phyloP scores from a whole-genome alignment of 2,329 filamentous ascomycete species.

The Thermoascus crustaceus region DNA sequence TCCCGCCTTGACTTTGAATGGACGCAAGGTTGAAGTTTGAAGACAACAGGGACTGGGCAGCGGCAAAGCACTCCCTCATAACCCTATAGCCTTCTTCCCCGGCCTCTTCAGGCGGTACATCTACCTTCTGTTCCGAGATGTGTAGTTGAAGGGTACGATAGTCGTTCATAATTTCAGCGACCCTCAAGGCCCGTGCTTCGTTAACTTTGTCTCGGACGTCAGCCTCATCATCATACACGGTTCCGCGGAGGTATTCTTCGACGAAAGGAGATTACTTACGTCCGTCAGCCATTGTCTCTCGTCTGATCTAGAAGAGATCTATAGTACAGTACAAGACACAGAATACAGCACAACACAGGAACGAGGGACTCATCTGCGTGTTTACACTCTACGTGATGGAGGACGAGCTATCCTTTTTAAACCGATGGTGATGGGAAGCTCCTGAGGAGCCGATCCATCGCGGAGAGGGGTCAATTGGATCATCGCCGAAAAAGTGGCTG shows the following conservation, averaged over 20 bases:
- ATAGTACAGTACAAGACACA: constrained; percentile 7
- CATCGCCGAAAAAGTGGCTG: constrained; percentile 19
- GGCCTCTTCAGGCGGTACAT: constrained; percentile 46
- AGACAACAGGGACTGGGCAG: constrained; percentile 48
- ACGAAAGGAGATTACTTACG: constrained; percentile 34
- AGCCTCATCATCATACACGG: too few relatives aligned
- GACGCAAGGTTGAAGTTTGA: constrained; percentile 44
- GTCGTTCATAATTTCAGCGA: constrained; percentile 57
- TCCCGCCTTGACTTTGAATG: constrained; percentile 33
- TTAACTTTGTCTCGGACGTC: too few relatives aligned
- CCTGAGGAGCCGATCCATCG: constrained; percentile 7
- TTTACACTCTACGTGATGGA: not conserved
- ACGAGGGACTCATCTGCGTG: not conserved
- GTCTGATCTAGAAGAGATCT: constrained; percentile 2
- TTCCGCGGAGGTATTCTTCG: constrained; percentile 2
- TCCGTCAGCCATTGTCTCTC: constrained; percentile 47
- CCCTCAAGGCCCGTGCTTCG: constrained; percentile 53
- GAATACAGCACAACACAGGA: not conserved
- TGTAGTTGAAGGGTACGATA: constrained; percentile 54
- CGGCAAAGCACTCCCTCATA: constrained; percentile 47
- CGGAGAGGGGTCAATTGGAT: constrained; percentile 14
- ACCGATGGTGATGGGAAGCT: not conserved
- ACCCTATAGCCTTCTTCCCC: constrained; percentile 52
- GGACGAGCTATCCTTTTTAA: constrained; percentile 1
- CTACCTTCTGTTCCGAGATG: constrained; percentile 47